Percentiles rank a stretch among this genome's conserved stretches.
Evolutionary conservation across 768 basidiomycete species (phyloP).

Genomic region (Suillus hirtellus): DNA sequence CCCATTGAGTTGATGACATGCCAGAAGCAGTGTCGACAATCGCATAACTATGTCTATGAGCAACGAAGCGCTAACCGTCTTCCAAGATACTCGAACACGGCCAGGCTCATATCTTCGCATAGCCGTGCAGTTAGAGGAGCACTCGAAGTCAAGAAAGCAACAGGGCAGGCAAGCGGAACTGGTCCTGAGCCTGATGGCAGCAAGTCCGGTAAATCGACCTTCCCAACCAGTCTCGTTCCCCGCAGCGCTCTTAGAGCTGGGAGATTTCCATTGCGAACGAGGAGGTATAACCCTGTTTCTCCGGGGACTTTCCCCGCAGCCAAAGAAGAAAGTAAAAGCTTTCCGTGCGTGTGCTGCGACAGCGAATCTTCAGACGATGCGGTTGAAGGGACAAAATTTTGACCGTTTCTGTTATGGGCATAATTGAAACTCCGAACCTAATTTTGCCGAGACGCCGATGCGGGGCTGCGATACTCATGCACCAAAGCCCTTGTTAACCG

Average conservation of each 20-base stretch:
- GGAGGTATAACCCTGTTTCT: slow-evolving; percentile 68
- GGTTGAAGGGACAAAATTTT: slow-evolving; percentile 28
- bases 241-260: slow-evolving; percentile 75
- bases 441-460: slow-evolving; percentile 12
- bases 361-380: slow-evolving; percentile 79
- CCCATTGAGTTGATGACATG: slow-evolving; percentile 80
- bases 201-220: slow-evolving; percentile 44
- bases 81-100: slow-evolving; percentile 45
- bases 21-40: slow-evolving; percentile 50
- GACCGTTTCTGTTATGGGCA: neutral
- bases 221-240: slow-evolving; percentile 48
- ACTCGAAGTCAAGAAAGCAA: slow-evolving; percentile 40
- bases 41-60: slow-evolving; percentile 92
- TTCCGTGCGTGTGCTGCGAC: slow-evolving; percentile 81
- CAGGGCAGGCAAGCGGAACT: slow-evolving; percentile 59
- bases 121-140: slow-evolving; percentile 44
- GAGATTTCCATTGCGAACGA: slow-evolving; percentile 66
- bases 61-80: slow-evolving; percentile 53
- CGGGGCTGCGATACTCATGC: neutral
- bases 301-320: slow-evolving; percentile 97
- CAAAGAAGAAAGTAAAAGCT: slow-evolving; percentile 44
- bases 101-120: slow-evolving; percentile 80
- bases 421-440: slow-evolving; percentile 11
- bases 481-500: slow-evolving; percentile 4
- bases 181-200: slow-evolving; percentile 19